A percentile compares a stretch with the other conserved stretches of the same genome.
phyloP scores from a whole-genome alignment of 2,329 filamentous ascomycete genomes.

The Penicillium vulpinum region DNA sequence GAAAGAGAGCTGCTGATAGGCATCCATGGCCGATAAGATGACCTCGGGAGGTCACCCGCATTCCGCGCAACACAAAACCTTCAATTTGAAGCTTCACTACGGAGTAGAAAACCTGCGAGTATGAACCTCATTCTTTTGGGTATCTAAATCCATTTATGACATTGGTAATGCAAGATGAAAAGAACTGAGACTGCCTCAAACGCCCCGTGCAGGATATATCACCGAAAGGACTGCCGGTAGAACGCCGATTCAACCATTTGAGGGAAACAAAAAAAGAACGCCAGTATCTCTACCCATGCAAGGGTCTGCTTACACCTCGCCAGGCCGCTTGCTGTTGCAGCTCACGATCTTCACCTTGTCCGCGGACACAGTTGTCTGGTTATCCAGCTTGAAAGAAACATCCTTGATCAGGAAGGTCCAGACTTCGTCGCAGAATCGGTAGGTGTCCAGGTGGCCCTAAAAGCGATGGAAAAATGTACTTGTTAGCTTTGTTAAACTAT shows the following conservation, averaged over 20 bases:
- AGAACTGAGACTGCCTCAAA: constrained; percentile 4
- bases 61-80: background rate
- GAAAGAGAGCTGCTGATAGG: constrained; percentile 11
- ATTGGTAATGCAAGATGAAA: constrained; percentile 12
- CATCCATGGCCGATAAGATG: constrained; percentile 20
- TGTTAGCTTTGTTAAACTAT: constrained; percentile 14
- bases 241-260: constrained; percentile 17
- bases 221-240: constrained; percentile 6
- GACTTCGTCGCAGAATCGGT: constrained; percentile 98
- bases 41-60: constrained; percentile 23
- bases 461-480: constrained; percentile 8
- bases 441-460: constrained; percentile 94
- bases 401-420: constrained; percentile 99
- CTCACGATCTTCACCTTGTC: constrained; percentile 98
- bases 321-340: constrained; percentile 85
- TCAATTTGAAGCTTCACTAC: background rate
- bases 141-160: constrained; percentile 19
- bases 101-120: background rate
- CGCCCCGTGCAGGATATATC: constrained; percentile 7
- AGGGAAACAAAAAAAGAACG: constrained; percentile 18
- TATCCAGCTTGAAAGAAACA: constrained; percentile 97
- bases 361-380: constrained; percentile 69
- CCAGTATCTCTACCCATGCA: constrained; percentile 3
- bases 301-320: constrained; percentile 46
- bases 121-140: constrained; percentile 14